These are phyloP conservation scores for Rhizopogon rudus DNA, from an alignment of 768 basidiomycete genomes.

Conservation along the genomic window DNA sequence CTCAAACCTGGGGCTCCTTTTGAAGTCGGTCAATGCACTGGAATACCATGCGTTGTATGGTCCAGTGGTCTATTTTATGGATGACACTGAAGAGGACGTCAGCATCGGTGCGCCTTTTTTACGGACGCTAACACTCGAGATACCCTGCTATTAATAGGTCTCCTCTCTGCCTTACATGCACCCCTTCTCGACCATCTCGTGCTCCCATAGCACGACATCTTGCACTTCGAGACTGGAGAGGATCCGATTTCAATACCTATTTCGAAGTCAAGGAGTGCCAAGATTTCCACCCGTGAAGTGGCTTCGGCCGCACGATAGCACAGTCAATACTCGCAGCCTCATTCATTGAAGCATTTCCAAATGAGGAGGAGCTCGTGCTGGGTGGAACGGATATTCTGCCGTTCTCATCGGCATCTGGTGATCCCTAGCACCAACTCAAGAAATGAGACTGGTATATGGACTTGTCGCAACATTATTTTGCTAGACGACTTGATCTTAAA, in stretches of 20 bases:
- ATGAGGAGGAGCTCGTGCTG: slow-evolving; percentile 10
- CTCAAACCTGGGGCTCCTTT: no score
- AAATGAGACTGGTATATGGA: slow-evolving; percentile 6
- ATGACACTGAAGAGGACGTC: not conserved
- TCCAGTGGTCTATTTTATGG: slow-evolving; percentile 10
- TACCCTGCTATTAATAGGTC: not conserved
- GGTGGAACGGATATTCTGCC: slow-evolving; percentile 8
- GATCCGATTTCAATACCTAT: slow-evolving; percentile 9
- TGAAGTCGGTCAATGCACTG: no score
- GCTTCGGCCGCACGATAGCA: slow-evolving; percentile 11
- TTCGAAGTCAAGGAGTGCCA: slow-evolving; percentile 6
- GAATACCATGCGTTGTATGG: slow-evolving; percentile 8
- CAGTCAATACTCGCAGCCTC: slow-evolving; percentile 2
- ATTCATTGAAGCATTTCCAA: slow-evolving; percentile 12
- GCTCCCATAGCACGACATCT: slow-evolving; percentile 14
- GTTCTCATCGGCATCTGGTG: slow-evolving; percentile 12
- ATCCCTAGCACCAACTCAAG: not conserved
- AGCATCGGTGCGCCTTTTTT: not conserved
- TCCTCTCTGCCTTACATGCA: slow-evolving; percentile 6
- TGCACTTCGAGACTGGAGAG: slow-evolving; percentile 3
- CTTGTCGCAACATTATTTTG: slow-evolving; percentile 1
- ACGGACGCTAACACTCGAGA: slow-evolving; percentile 9
- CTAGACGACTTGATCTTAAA: slow-evolving; percentile 9
- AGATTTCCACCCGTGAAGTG: slow-evolving; percentile 8
- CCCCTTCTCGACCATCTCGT: slow-evolving; percentile 11